Base-by-base conservation (phyloP, 495 filamentous ascomycete genomes). In the Lichina pygmaea region DNA sequence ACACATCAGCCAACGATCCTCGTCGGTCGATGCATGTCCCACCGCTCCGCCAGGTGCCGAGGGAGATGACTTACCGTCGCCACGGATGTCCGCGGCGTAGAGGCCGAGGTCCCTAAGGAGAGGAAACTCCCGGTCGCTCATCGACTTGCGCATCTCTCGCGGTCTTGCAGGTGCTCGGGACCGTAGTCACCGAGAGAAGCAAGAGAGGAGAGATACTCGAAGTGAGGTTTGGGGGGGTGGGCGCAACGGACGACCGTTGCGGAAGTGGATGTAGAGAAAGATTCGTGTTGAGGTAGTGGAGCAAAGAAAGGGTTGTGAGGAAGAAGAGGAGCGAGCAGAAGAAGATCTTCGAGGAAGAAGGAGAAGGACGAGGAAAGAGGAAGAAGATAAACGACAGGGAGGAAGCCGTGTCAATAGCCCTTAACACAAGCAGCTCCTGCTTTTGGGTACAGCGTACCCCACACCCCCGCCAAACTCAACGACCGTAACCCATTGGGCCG, bases 81-180 rank as follows among this genome's bases (percentile, higher is more conserved):
- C 71, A 13, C 53, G 55, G 38, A 65, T 74, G 12, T 62, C 46
- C 13, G 59, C 55, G 38, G 63, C 62, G 51, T 71, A 72, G 34
- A 75, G 51, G 46, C 68, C 66, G 40, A 60, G 48, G 17, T 51
- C 56, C 30, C 58, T 52, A n/a, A 75, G 63, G 32, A 65, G 50
- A 33, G 68, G 71, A 49, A 75, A 74, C 51, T 75, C 69, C 15
- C 67, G 58, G 4, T 24, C 24, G 24, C 24, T 24, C 24, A 24
- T 24, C 24, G 24, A 24, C 24, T 24, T 24, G 24, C 24, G 24
- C 24, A 24, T 24, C 24, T 24, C n/a, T 24, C 24, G 4, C 24
- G 24, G 24, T 24, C 2, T 24, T 24, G 24, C 24, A 24, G 4
- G 24, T 24, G 24, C 24, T 24, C 24, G 24, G 24, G 24, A 24